Conservation (phyloP, 768 basidiomycete genomes). For the Tricholoma terreum region DNA sequence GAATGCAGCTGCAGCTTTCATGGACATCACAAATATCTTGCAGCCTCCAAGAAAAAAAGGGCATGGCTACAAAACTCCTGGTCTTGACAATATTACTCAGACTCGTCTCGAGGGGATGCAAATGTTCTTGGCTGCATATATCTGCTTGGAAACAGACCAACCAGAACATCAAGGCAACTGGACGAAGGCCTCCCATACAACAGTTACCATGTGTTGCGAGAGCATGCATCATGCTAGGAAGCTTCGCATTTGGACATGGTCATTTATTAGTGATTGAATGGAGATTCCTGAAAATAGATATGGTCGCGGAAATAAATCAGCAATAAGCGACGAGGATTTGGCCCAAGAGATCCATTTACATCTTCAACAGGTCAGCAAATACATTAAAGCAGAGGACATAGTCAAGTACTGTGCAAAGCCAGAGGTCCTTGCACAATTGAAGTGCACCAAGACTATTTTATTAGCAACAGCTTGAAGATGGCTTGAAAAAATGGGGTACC, state of each 20-base stretch:
- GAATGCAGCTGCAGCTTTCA: too few relatives aligned
- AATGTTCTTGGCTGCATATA: background rate
- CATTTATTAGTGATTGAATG: background rate
- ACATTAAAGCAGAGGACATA: slow-evolving; percentile 17
- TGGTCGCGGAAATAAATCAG: too few relatives aligned
- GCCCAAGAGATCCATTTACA: too few relatives aligned
- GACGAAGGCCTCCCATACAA: background rate
- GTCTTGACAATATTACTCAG: background rate
- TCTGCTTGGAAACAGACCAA: background rate
- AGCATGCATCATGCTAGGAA: background rate
- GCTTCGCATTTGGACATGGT: background rate
- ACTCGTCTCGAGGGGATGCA: too few relatives aligned
- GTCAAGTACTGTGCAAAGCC: too few relatives aligned
- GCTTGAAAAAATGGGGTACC: slow-evolving; percentile 14
- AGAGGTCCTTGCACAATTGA: too few relatives aligned
- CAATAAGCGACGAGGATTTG: too few relatives aligned
- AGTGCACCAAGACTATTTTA: slow-evolving; percentile 4
- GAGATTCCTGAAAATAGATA: too few relatives aligned
- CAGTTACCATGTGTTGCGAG: background rate
- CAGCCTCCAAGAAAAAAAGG: background rate
- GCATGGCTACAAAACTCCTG: background rate
- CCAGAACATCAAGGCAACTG: too few relatives aligned
- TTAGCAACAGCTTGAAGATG: too few relatives aligned
- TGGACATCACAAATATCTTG: too few relatives aligned
- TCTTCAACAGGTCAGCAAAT: slow-evolving; percentile 14